phyloP scores from a whole-genome alignment of 177 flowering plant species.

The Vitis hybrid region DNA sequence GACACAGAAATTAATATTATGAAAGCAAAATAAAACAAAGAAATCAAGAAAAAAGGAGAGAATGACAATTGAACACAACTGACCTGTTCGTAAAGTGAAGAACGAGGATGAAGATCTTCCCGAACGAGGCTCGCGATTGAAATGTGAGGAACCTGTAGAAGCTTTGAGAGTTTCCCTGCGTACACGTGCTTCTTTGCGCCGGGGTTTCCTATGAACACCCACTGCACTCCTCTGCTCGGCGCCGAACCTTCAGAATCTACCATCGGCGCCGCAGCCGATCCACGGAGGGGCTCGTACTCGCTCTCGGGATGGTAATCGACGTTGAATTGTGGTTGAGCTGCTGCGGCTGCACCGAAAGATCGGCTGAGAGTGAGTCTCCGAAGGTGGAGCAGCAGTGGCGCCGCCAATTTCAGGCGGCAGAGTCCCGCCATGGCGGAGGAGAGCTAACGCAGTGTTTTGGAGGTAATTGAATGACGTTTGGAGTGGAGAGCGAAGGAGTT shows the following conservation, averaged over 20 bases:
- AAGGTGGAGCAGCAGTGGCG: not conserved
- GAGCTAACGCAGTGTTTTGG: not conserved
- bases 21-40: not conserved
- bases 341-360: not conserved
- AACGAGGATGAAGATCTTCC: too few relatives aligned
- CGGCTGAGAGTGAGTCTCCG: not conserved
- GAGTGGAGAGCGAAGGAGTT: not conserved
- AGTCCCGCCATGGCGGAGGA: conserved; percentile 5
- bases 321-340: conserved; percentile 9
- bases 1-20: too few relatives aligned
- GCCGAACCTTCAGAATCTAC: not conserved
- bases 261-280: not conserved
- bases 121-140: too few relatives aligned
- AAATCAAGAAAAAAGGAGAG: not conserved
- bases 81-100: not conserved
- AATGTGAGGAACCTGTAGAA: too few relatives aligned
- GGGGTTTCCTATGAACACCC: too few relatives aligned
- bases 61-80: not conserved
- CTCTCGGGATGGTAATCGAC: not conserved
- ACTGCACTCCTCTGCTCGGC: too few relatives aligned
- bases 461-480: not conserved
- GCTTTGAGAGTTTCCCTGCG: too few relatives aligned
- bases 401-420: not conserved
- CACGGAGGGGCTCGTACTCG: not conserved
- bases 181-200: too few relatives aligned